These are phyloP conservation scores for Curvularia eragrostidis DNA, from an alignment of 2,329 filamentous ascomycete genomes.

Conservation along the genomic window DNA sequence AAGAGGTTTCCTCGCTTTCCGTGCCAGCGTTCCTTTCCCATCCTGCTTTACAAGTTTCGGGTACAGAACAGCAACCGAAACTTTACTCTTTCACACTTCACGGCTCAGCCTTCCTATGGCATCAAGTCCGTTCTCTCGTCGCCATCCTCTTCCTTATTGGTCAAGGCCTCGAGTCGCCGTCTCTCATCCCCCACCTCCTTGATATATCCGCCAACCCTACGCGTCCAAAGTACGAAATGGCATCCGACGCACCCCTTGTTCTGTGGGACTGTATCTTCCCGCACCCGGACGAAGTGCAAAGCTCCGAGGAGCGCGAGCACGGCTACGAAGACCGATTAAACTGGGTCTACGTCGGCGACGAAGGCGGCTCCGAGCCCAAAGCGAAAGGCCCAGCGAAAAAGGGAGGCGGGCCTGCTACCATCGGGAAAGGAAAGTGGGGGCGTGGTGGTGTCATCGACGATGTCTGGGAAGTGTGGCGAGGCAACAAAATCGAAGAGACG, in stretches of 20 bases:
- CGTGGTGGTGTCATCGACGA: constrained; percentile 54
- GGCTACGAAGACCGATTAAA: constrained; percentile 66
- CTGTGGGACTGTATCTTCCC: constrained; percentile 97
- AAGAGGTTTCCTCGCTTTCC: constrained; percentile 50
- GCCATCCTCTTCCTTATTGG: constrained; percentile 89
- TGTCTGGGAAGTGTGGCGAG: constrained; percentile 83
- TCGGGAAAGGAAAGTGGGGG: constrained; percentile 45
- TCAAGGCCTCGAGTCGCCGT: constrained; percentile 81
- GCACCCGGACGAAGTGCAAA: constrained; percentile 48
- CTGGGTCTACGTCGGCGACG: constrained; percentile 82
- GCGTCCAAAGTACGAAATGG: constrained; percentile 90
- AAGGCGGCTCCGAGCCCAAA: constrained; percentile 58
- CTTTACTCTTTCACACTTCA: constrained; percentile 89
- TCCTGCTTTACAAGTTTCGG: constrained; percentile 27
- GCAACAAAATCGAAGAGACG: constrained; percentile 87
- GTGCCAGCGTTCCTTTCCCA: constrained; percentile 40
- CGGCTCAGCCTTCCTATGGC: constrained; percentile 95
- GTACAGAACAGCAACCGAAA: constrained; percentile 55
- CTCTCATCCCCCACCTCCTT: constrained; percentile 75
- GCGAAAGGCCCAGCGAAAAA: constrained; percentile 24
- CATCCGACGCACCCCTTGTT: constrained; percentile 85
- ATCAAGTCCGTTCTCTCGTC: constrained; percentile 97
- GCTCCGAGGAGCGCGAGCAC: constrained; percentile 46
- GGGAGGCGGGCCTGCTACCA: constrained; percentile 10
- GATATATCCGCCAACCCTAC: constrained; percentile 73